Conservation (phyloP, 164 flowering plant species). For the Nymphaea thermarum region DNA sequence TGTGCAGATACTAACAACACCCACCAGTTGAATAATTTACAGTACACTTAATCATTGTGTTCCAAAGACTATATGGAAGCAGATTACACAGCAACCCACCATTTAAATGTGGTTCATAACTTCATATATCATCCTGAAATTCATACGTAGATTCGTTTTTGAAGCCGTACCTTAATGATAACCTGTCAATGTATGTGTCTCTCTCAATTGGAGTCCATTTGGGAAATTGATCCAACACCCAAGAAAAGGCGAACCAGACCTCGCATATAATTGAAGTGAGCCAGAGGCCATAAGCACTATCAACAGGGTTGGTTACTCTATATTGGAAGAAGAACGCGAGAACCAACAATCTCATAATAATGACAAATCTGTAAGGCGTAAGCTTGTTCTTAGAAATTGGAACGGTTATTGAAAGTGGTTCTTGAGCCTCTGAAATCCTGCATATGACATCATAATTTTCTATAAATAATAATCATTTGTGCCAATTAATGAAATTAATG, state of each 20-base stretch:
- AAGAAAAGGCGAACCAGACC: slow-evolving; percentile 94
- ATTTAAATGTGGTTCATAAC: no score
- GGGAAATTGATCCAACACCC: slow-evolving; percentile 98
- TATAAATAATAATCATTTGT: neutral
- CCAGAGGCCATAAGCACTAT: slow-evolving; percentile 82
- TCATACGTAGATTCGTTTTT: slow-evolving; percentile 1
- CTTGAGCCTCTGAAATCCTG: slow-evolving; percentile 51
- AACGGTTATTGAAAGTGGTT: slow-evolving; percentile 57
- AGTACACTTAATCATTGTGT: no score
- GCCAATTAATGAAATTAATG: neutral
- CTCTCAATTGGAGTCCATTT: slow-evolving; percentile 82
- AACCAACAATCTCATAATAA: slow-evolving; percentile 66
- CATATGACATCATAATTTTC: slow-evolving; percentile 2
- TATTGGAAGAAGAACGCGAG: slow-evolving; percentile 84
- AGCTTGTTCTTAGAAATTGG: slow-evolving; percentile 55
- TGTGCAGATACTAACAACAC: no score
- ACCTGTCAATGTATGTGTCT: slow-evolving; percentile 46
- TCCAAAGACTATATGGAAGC: no score
- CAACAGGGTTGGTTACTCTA: slow-evolving; percentile 81
- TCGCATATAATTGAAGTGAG: slow-evolving; percentile 92
- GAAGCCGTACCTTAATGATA: slow-evolving; percentile 66
- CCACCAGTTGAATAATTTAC: no score
- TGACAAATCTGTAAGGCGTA: slow-evolving; percentile 70
- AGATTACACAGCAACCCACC: neutral
- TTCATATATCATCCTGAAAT: neutral